Evolutionary conservation across 2,329 filamentous ascomycete species (phyloP), one percentile per base, ranked within the genome.

Genomic region (Aspergillus intermedius): DNA sequence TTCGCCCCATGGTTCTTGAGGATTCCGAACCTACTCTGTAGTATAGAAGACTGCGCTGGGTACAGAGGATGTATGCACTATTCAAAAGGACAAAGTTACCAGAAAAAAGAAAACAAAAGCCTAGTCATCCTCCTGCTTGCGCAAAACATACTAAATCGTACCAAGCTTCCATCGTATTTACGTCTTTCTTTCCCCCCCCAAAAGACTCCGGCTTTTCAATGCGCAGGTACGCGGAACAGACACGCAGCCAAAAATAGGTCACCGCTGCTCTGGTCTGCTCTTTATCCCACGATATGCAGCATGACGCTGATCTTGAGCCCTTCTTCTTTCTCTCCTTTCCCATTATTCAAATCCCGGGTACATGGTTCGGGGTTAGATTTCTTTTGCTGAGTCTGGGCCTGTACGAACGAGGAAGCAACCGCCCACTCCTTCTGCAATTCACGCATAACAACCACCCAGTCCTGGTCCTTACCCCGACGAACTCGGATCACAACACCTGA

Each of bases 401-500:
- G 17, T 19, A n/a, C 15, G 34, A n/a, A 19, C 12, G 34, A 37
- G 13, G 37, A 15, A 5, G n/a, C 34, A 17, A 17, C 15, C n/a
- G 37, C 48, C 57, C 54, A 60, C 2, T 50, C 49, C 32, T 54
- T 52, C 15, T 50, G 40, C 19, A 60, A 23, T 21, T 56, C 42
- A 13, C 42, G 13, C 42, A 54, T 45, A 3, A 58, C 39, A 17
- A 50, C 13, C 6, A 41, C 23, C 51, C 47, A 55, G 32, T 61
- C 60, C 8, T 47, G 15, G 13, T 60, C 51, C 10, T 48, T 43
- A 1, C 51, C 57, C 37, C 42, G 52, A 8, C 60, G 54, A 1
- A 62, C 48, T 5, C 54, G 47, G 28, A 60, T 54, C 21, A 49
- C 49, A 10, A 57, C 53, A 4, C 41, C 46, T 0, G 57, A 54